Evolutionary conservation across 2,329 filamentous ascomycete genomes (phyloP).

Genomic region (Lomentospora prolificans): DNA sequence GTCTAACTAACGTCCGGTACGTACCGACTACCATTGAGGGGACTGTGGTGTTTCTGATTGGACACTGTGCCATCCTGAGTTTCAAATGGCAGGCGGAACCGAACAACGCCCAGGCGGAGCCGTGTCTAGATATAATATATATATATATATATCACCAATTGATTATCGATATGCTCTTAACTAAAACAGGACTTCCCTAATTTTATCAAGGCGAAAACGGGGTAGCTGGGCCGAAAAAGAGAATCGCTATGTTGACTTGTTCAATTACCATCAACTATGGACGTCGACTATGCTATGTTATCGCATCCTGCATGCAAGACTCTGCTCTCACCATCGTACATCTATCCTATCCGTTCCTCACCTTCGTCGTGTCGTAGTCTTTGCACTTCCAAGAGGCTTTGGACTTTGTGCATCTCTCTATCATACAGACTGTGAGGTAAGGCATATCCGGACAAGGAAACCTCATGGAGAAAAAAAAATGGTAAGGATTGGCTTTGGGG

Average conservation of each 20-base stretch:
- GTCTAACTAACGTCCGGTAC: neutral
- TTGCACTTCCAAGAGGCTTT: no score
- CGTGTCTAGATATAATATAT: neutral
- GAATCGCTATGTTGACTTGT: neutral
- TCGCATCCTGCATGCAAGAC: neutral
- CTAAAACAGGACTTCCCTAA: no score
- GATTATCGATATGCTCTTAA: no score
- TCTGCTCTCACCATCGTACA: neutral
- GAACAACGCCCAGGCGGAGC: no score
- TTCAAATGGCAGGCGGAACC: neutral
- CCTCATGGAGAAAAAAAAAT: neutral
- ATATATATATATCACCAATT: neutral
- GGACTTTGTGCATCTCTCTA: neutral
- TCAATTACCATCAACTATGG: neutral
- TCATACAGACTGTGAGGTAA: no score
- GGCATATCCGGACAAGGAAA: neutral
- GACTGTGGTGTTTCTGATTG: neutral
- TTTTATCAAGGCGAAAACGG: neutral
- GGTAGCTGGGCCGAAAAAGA: no score
- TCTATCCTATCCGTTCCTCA: neutral
- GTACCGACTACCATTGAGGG: neutral
- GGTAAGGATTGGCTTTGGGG: no score
- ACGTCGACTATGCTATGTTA: neutral
- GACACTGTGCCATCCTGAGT: neutral
- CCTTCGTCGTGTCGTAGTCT: neutral